Conservation (phyloP, 306 rosid species). For the Acacia acuminata region DNA sequence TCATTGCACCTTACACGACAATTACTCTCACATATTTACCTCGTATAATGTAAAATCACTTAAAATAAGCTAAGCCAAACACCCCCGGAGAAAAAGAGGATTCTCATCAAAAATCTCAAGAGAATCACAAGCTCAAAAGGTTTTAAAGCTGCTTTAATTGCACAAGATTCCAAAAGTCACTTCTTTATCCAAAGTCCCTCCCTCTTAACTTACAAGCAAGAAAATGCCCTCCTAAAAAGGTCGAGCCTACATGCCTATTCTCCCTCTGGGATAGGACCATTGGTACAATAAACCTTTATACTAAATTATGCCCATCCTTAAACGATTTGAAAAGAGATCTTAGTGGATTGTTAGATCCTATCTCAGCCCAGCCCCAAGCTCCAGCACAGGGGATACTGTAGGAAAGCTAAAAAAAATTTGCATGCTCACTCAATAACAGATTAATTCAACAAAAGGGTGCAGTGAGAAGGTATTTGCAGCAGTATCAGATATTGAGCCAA, state of each 20-base stretch:
- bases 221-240: neutral
- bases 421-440: conserved; percentile 13
- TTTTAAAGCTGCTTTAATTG: conserved; percentile 16
- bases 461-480: conserved; percentile 9
- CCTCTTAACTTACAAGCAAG: neutral
- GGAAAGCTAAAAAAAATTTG: conserved; percentile 18
- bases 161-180: neutral
- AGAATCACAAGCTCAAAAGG: conserved; percentile 1
- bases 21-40: too few relatives aligned
- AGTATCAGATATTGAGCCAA: conserved; percentile 13
- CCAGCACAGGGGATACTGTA: neutral
- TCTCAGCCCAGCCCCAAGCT: neutral
- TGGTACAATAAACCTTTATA: neutral
- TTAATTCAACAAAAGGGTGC: conserved; percentile 6
- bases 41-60: too few relatives aligned
- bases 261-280: neutral
- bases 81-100: neutral
- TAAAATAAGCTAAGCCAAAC: too few relatives aligned
- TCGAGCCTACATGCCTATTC: neutral
- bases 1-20: too few relatives aligned
- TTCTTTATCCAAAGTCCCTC: neutral
- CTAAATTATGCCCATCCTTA: neutral
- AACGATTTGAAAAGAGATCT: neutral
- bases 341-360: neutral
- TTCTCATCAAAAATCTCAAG: conserved; percentile 20